These are phyloP conservation scores for Penicillium sp. DNA, from an alignment of 2,329 filamentous ascomycete species.

Conservation along the genomic window DNA sequence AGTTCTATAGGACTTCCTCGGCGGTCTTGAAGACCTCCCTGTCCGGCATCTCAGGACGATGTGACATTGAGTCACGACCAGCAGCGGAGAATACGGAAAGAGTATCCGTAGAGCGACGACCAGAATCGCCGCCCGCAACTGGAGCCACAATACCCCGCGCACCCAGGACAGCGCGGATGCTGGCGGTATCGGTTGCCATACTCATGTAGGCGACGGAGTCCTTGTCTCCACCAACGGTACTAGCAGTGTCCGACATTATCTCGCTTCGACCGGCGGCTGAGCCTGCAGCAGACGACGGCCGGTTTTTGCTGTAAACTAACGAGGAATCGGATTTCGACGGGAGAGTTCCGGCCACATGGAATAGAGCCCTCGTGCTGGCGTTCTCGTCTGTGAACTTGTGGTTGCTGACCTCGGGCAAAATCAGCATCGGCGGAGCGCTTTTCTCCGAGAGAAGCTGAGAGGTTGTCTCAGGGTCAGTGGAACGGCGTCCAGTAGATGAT, in stretches of 20 bases:
- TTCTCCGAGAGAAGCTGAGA: slow-evolving; percentile 20
- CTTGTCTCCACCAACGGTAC: slow-evolving; percentile 30
- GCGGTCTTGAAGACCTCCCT: slow-evolving; percentile 33
- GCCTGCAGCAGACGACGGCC: slow-evolving; percentile 24
- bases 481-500: not conserved
- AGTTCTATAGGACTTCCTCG: slow-evolving; percentile 15
- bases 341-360: slow-evolving; percentile 29
- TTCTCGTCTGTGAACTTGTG: slow-evolving; percentile 29
- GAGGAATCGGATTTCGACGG: slow-evolving; percentile 23
- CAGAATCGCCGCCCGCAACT: slow-evolving; percentile 17
- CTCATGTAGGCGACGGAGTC: slow-evolving; percentile 21
- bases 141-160: slow-evolving; percentile 29
- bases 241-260: slow-evolving; percentile 27
- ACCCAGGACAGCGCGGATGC: slow-evolving; percentile 30
- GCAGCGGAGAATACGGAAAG: slow-evolving; percentile 16
- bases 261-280: slow-evolving; percentile 31
- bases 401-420: slow-evolving; percentile 31
- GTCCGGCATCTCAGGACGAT: slow-evolving; percentile 29
- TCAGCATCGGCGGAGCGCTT: slow-evolving; percentile 24
- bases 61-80: slow-evolving; percentile 8
- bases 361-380: slow-evolving; percentile 34
- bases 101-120: slow-evolving; percentile 27
- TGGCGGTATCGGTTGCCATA: slow-evolving; percentile 25
- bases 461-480: slow-evolving; percentile 8
- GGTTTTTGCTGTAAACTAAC: slow-evolving; percentile 17